These are phyloP conservation scores for Blastocystis sp. DNA, from an alignment of 352 stramenopile species.

Conservation along the genomic window DNA sequence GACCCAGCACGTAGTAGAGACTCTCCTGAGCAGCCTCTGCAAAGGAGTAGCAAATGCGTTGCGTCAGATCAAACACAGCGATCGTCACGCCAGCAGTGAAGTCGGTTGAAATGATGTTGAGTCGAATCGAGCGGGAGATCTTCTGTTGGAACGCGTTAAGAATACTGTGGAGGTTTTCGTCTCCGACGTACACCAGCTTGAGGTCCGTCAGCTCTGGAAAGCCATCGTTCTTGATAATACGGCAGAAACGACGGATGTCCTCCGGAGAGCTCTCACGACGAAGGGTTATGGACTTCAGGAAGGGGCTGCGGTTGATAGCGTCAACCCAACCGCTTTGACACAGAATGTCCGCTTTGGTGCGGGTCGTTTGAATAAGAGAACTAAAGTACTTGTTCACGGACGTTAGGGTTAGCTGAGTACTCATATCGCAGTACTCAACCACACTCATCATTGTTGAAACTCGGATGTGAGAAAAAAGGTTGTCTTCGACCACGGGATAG, in stretches of 20 bases:
- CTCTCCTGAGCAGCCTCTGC: constrained; percentile 17
- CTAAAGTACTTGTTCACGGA: constrained; percentile 55
- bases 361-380: constrained; percentile 21
- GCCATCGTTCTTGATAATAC: constrained; percentile 53
- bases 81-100: constrained; percentile 8
- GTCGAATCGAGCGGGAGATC: neutral
- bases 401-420: neutral
- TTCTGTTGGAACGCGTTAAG: constrained; percentile 21
- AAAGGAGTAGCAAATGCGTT: constrained; percentile 29
- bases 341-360: constrained; percentile 37
- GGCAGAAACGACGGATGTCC: constrained; percentile 41
- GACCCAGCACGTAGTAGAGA: neutral
- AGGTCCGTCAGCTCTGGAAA: constrained; percentile 41
- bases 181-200: constrained; percentile 51
- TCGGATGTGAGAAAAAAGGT: constrained; percentile 15
- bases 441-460: constrained; percentile 50
- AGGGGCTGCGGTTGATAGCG: constrained; percentile 47
- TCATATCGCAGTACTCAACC: constrained; percentile 20
- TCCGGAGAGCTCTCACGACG: constrained; percentile 21
- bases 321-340: constrained; percentile 47
- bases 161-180: constrained; percentile 22
- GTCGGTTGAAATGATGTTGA: neutral
- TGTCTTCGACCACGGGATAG: neutral
- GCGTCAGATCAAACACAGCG: constrained; percentile 9
- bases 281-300: constrained; percentile 30